Conservation (phyloP, 805 yeast genomes). For the Candida tallmaniae region DNA sequence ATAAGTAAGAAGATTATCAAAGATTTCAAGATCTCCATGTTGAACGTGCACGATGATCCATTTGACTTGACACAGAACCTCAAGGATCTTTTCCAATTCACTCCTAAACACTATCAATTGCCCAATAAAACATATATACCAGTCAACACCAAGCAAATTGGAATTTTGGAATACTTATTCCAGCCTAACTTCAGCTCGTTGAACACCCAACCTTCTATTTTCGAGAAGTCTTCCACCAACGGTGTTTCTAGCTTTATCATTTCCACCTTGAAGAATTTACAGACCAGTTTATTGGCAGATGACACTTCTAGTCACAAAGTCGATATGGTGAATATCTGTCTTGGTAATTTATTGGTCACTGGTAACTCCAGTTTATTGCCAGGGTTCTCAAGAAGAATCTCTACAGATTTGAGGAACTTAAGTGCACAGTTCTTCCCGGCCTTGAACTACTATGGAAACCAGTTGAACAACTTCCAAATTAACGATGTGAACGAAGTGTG, state of each 20-base stretch:
- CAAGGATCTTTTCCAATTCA: constrained; percentile 7
- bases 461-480: constrained; percentile 20
- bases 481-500: constrained; percentile 31
- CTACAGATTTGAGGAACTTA: constrained; percentile 49
- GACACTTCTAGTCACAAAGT: constrained; percentile 33
- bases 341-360: constrained; percentile 48
- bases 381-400: constrained; percentile 52
- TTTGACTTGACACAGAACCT: constrained; percentile 4
- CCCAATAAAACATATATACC: constrained; percentile 16
- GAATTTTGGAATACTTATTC: constrained; percentile 60
- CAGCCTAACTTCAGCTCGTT: constrained; percentile 53
- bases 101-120: constrained; percentile 15
- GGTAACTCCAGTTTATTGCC: constrained; percentile 57
- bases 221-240: constrained; percentile 44
- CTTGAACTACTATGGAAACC: constrained; percentile 18
- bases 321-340: constrained; percentile 35
- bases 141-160: constrained; percentile 12
- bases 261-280: constrained; percentile 32
- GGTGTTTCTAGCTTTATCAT: constrained; percentile 41
- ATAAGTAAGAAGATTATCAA: constrained; percentile 30
- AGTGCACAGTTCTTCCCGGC: constrained; percentile 43
- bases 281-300: constrained; percentile 25
- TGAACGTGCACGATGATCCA: constrained; percentile 20
- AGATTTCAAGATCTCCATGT: constrained; percentile 33
- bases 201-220: constrained; percentile 34